Evolutionary conservation across 768 basidiomycete species (phyloP), one percentile per base, ranked within the genome.

Genomic region (Chalciporus chontae): DNA sequence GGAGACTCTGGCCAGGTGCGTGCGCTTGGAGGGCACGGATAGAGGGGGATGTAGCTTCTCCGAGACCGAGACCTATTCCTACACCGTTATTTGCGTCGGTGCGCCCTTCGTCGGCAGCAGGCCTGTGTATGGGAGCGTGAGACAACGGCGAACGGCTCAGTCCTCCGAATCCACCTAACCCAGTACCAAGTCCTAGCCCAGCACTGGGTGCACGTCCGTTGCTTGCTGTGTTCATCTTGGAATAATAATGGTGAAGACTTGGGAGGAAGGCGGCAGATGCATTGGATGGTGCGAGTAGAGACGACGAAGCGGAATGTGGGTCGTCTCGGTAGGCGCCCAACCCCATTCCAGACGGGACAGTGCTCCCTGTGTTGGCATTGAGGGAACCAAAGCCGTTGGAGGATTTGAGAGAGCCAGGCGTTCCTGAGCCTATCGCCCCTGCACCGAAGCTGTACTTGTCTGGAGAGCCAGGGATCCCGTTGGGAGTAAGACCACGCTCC

Each of bases 1-100:
- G 93, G 11, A 95, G 75, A 68, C 84, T 87, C 69, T 94, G 90
- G 2, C 93, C 93, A 0, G 94, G 93, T 1, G 90, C 91, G 57
- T 94, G 93, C 15, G 84, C 74, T 61, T 91, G 88, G 37, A 94
- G 72, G 1, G 90, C 93, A n/a, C 84, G 78, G 23, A 87, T 74
- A 23, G 82, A 79, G 0, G 93, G 88, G 13, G 84, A 86, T 1
- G 83, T 68, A 15, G 69, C 67, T 45, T 63, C 69, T 11, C 62
- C 65, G 0, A 60, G 59, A 0, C 64, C 64, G 26, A 57, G 57
- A 0, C 59, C 58, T 8, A 63, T 23, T 27, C 4, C 41, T 14
- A 54, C 11, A 2, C 49, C 54, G 6, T 58, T 64, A 26, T 43
- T 56, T 3, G 39, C n/a, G 11, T 32, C 21, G 0, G 56, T 44